phyloP scores from a whole-genome alignment of 2,329 filamentous ascomycete genomes.

The Epichloe aotearoae region DNA sequence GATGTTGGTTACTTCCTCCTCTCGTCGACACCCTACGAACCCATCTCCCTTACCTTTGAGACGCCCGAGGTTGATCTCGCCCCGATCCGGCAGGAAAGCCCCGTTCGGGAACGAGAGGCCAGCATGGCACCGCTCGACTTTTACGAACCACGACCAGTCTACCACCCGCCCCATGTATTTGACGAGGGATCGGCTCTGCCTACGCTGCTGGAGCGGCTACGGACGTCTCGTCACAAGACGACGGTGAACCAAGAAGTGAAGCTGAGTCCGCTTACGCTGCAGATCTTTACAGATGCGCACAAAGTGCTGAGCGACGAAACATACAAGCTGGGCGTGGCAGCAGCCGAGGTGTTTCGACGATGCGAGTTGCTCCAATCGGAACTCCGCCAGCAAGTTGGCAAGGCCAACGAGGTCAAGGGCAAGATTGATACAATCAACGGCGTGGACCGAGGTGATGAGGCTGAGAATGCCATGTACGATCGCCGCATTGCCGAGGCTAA shows the following conservation, averaged over 20 bases:
- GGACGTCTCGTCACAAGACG: constrained; percentile 46
- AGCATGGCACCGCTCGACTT: constrained; percentile 35
- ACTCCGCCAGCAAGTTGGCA: constrained; percentile 51
- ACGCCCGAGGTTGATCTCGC: constrained; percentile 38
- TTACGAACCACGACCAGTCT: constrained; percentile 52
- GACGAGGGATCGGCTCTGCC: constrained; percentile 44
- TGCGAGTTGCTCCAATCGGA: constrained; percentile 57
- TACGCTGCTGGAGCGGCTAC: constrained; percentile 39
- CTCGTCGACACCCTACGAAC: constrained; percentile 44
- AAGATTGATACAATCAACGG: constrained; percentile 51
- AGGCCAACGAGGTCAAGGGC: constrained; percentile 50
- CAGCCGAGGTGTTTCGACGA: constrained; percentile 58
- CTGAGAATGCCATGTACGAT: constrained; percentile 44
- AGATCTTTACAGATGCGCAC: constrained; percentile 60
- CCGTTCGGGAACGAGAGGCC: constrained; percentile 27
- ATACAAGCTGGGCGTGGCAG: constrained; percentile 52
- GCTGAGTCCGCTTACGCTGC: constrained; percentile 56
- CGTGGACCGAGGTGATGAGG: constrained; percentile 32
- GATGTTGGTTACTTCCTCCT: constrained; percentile 52
- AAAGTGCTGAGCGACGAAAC: constrained; percentile 59
- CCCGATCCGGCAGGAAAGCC: constrained; percentile 29
- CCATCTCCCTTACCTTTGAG: constrained; percentile 47
- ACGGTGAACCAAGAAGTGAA: constrained; percentile 54
- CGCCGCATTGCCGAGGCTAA: constrained; percentile 41
- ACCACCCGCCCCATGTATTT: constrained; percentile 49